These are phyloP conservation scores for Candida glucosophila DNA, from an alignment of 1,139 yeast genomes.

Conservation along the genomic window DNA sequence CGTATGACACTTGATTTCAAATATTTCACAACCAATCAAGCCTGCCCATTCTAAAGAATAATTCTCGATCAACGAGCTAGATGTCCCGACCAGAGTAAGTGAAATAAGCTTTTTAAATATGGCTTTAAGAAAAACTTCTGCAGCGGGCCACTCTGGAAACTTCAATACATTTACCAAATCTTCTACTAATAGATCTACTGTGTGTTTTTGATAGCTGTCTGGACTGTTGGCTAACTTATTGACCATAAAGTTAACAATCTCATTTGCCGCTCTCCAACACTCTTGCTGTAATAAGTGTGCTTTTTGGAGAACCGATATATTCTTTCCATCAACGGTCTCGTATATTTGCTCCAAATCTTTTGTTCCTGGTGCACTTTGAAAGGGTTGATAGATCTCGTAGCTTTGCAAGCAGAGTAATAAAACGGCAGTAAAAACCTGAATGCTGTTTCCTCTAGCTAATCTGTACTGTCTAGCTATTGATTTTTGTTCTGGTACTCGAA, in stretches of 20 bases:
- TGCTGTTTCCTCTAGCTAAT: slow-evolving; percentile 33
- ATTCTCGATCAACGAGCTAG: slow-evolving; percentile 33
- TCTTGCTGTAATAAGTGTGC: slow-evolving; percentile 4
- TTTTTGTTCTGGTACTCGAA: slow-evolving; percentile 38
- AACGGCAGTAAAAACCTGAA: slow-evolving; percentile 41
- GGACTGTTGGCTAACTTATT: slow-evolving; percentile 28
- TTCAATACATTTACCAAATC: slow-evolving; percentile 45
- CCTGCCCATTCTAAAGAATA: slow-evolving; percentile 50
- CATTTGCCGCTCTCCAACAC: slow-evolving; percentile 13
- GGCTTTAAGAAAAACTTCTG: slow-evolving; percentile 39
- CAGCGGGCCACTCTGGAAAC: slow-evolving; percentile 54
- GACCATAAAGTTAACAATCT: slow-evolving; percentile 31
- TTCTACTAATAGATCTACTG: slow-evolving; percentile 43
- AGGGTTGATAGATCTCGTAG: slow-evolving; percentile 16
- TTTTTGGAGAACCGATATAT: slow-evolving; percentile 4
- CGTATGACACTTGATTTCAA: slow-evolving; percentile 17
- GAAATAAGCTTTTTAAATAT: slow-evolving; percentile 32
- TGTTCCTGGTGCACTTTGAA: slow-evolving; percentile 4
- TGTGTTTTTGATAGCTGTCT: slow-evolving; percentile 27
- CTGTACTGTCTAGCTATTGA: slow-evolving; percentile 33
- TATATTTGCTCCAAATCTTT: neutral
- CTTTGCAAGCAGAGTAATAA: slow-evolving; percentile 36
- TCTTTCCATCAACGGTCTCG: slow-evolving; percentile 5
- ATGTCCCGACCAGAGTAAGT: slow-evolving; percentile 23
- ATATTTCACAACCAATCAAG: slow-evolving; percentile 41